A percentile compares a stretch with the other conserved stretches of the same genome.
phyloP scores from a whole-genome alignment of 176 grass and related monocot species.

The Carex littledalei region DNA sequence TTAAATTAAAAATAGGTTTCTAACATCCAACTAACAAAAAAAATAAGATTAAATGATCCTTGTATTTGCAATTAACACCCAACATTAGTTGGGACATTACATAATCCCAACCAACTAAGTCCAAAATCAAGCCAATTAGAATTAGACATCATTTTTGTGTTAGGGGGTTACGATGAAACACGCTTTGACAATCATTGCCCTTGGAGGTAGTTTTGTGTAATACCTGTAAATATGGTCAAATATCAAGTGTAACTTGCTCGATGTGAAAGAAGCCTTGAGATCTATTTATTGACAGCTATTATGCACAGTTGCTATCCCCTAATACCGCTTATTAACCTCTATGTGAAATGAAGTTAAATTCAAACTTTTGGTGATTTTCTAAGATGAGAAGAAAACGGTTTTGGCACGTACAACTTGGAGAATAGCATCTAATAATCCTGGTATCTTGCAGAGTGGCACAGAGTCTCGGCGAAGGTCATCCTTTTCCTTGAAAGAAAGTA shows the following conservation, averaged over 20 bases:
- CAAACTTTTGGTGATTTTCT: background rate
- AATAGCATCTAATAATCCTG: constrained; percentile 86
- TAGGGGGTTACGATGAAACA: background rate
- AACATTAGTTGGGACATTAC: background rate
- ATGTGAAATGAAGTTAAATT: constrained; percentile 1
- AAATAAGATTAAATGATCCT: background rate
- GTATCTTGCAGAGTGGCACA: constrained; percentile 79
- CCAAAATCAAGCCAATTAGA: background rate
- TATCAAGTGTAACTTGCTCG: background rate
- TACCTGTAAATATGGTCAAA: background rate
- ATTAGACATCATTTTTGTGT: background rate
- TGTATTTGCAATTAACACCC: background rate
- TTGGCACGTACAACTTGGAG: constrained; percentile 90
- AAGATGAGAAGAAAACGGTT: constrained; percentile 7
- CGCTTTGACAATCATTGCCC: background rate
- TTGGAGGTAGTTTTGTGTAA: background rate
- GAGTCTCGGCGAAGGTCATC: constrained; percentile 79
- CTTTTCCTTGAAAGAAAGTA: constrained; percentile 98
- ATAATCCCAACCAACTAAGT: background rate
- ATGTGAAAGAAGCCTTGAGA: background rate
- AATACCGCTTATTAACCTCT: background rate
- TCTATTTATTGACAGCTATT: background rate
- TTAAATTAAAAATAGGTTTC: background rate
- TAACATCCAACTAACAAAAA: too few relatives aligned
- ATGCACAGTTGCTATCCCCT: background rate